phyloP scores from a whole-genome alignment of 768 basidiomycete species.

The Lactarius psammicola region DNA sequence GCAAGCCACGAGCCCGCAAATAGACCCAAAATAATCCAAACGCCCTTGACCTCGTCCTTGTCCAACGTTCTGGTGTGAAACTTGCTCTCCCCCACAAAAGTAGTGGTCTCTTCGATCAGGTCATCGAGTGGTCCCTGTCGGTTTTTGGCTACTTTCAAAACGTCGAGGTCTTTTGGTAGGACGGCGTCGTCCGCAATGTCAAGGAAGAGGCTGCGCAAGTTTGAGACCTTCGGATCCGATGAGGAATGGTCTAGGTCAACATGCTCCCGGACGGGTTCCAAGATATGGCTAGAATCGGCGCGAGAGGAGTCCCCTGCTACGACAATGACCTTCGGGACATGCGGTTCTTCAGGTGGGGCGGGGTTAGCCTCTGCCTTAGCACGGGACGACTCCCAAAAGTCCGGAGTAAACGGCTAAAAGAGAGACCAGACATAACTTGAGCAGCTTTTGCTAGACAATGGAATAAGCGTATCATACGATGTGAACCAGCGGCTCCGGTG shows the following conservation, averaged over 20 bases:
- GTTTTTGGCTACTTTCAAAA: slow-evolving; percentile 3
- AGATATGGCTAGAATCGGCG: slow-evolving; percentile 46
- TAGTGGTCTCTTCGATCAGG: slow-evolving; percentile 20
- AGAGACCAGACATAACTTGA: slow-evolving; percentile 18
- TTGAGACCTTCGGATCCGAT: slow-evolving; percentile 10
- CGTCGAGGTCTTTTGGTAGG: slow-evolving; percentile 33
- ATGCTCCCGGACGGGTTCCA: slow-evolving; percentile 34
- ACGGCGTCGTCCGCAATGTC: slow-evolving; percentile 42
- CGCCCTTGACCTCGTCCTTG: slow-evolving; percentile 46
- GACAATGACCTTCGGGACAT: slow-evolving; percentile 49
- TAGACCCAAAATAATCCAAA: slow-evolving; percentile 50
- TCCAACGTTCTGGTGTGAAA: slow-evolving; percentile 39
- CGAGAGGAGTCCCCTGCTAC: slow-evolving; percentile 49
- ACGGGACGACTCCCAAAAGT: slow-evolving; percentile 56
- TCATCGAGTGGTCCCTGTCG: slow-evolving; percentile 21
- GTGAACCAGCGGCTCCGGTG: slow-evolving; percentile 47
- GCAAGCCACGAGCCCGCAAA: slow-evolving; percentile 49
- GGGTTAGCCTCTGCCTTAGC: slow-evolving; percentile 34
- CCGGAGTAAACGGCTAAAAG: slow-evolving; percentile 55
- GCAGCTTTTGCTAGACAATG: slow-evolving; percentile 17
- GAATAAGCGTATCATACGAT: slow-evolving; percentile 48
- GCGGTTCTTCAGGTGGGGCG: slow-evolving; percentile 31
- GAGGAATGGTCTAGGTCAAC: slow-evolving; percentile 25
- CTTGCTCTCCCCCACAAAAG: background rate
- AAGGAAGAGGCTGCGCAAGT: slow-evolving; percentile 33